Evolutionary conservation across 106 monocot genomes (phyloP).

Genomic region (Triglochin maritima): DNA sequence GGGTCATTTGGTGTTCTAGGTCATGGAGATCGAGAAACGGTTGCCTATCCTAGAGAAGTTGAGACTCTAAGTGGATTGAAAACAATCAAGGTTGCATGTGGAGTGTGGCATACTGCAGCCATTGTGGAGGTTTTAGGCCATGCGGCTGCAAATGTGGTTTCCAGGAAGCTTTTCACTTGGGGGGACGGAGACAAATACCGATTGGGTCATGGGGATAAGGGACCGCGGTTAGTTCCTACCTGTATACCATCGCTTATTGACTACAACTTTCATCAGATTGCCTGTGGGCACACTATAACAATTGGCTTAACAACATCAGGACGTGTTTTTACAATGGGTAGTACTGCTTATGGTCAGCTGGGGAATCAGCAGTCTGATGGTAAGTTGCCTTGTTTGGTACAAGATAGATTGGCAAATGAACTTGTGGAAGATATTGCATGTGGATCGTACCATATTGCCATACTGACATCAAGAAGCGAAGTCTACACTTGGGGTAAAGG

Average conservation of each 20-base stretch:
- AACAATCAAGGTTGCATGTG: conserved; percentile 60
- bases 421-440: conserved; percentile 69
- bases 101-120: conserved; percentile 70
- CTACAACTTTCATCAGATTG: conserved; percentile 61
- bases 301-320: conserved; percentile 61
- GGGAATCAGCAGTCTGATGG: conserved; percentile 62
- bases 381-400: conserved; percentile 51
- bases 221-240: conserved; percentile 40
- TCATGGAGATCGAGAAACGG: conserved; percentile 58
- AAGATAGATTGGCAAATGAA: conserved; percentile 42
- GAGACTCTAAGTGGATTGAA: conserved; percentile 37
- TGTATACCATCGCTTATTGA: conserved; percentile 55
- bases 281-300: conserved; percentile 60
- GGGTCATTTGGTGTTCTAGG: conserved; percentile 71
- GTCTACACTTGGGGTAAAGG: conserved; percentile 75
- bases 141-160: conserved; percentile 28
- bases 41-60: conserved; percentile 49
- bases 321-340: conserved; percentile 72
- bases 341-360: conserved; percentile 47
- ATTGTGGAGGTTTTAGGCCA: conserved; percentile 59
- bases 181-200: conserved; percentile 70
- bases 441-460: conserved; percentile 53
- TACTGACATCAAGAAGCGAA: conserved; percentile 64
- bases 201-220: conserved; percentile 74
- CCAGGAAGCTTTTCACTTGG: conserved; percentile 75